Base-by-base conservation (phyloP, 2,329 filamentous ascomycete genomes). In the Kalaharituber pfeilii region DNA sequence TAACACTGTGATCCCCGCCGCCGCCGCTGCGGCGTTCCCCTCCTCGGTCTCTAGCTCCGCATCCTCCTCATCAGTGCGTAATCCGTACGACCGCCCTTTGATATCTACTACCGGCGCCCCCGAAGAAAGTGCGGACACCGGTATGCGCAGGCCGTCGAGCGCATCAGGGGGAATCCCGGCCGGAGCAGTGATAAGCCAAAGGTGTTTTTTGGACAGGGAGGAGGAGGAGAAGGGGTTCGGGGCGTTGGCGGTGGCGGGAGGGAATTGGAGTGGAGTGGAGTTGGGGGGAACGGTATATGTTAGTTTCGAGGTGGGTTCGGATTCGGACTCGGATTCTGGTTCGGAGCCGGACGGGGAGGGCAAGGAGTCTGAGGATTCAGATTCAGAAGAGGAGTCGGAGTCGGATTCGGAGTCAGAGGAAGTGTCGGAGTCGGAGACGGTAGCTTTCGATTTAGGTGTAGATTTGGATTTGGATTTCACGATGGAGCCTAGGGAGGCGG, bases 161-260 rank as follows among this genome's bases (percentile, higher is more conserved):
- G 30, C 27, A 8, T 30, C 26, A 20, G 59, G 45, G 3, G 58
- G 58, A 4, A 56, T 56, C 1, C 44, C 50, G 20, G 49, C 9
- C 7, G 59, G 59, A 20, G 59, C 54, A 4, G 59, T 56, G 20
- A 61, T 57, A 7, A 60, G 49, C 56, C 58, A 61, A 15, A 61
- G 22, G 24, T 61, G 56, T 36, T 61, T 61, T 9, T 58, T 54
- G 18, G 45, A 47, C 3, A 61, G 53, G 51, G 60, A 60, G 20
- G 18, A 28, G 6, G 58, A 28, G 1, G 58, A 56, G 58, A 61
- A 61, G 2, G 59, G 58, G 42, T 60, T 58, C 11, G 13, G 13
- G 13, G 42, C 5, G 9, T 47, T n/a, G 11, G 24, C 13, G 9
- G 50, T 13, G 9, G 28, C 18, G 20, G 50, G 27, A 3, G 22